Evolutionary conservation across 1,284 basidiomycete genomes (phyloP).

Genomic region (Thecaphora thlaspeos): DNA sequence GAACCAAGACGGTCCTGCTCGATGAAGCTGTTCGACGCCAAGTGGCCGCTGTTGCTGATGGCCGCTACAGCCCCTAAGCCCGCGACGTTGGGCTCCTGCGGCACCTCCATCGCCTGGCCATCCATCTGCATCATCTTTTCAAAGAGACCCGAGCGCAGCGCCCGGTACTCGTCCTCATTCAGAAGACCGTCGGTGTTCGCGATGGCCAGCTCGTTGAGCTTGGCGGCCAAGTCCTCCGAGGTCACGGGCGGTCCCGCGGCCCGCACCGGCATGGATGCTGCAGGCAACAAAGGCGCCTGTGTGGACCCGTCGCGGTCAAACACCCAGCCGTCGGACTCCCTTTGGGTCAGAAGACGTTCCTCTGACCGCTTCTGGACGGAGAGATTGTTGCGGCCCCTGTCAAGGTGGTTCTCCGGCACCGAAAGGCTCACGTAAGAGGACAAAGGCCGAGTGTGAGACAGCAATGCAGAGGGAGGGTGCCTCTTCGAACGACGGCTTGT

Average conservation of each 20-base stretch:
- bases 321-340: no score
- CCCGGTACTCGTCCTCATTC: constrained; percentile 42
- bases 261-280: not conserved
- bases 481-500: not conserved
- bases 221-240: constrained; percentile 23
- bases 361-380: no score
- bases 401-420: no score
- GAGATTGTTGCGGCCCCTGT: no score
- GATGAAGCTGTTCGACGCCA: not conserved
- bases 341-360: no score
- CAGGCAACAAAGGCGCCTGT: no score
- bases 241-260: constrained; percentile 3
- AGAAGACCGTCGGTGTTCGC: constrained; percentile 46
- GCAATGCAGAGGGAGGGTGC: not conserved
- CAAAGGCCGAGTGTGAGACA: no score
- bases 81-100: constrained; percentile 8
- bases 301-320: no score
- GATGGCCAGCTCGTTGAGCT: constrained; percentile 50
- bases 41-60: not conserved
- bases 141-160: constrained; percentile 38
- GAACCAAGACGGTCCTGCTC: no score
- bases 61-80: constrained; percentile 2
- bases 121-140: constrained; percentile 30
- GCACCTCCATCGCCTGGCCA: constrained; percentile 16
- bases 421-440: no score